Evolutionary conservation across 768 basidiomycete species (phyloP), one percentile per base, ranked within the genome.

Genomic region (Suillus brevipes): DNA sequence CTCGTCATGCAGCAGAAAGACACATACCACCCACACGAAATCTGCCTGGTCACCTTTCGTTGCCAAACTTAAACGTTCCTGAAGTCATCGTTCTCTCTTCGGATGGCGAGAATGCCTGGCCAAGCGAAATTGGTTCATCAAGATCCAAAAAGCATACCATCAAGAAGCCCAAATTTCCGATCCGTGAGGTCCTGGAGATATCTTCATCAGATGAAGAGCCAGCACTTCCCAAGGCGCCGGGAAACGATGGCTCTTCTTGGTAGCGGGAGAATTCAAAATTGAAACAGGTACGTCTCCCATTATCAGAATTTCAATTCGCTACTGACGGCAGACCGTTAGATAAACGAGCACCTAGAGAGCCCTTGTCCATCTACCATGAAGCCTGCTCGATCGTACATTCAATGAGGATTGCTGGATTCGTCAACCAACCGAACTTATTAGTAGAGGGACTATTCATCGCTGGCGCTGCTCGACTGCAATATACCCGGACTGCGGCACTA

Each of bases 151-250:
- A 1, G 1, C 67, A 67, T 18, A 16, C 43, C 1, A 16, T 23
- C 9, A 77, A 37, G 43, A 73, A 62, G 50, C 63, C 56, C 31
- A 31, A 31, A 23, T 63, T 52, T 66, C 68, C 60, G 64, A 65
- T 65, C 38, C 68, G 66, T 6, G 84, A 86, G 23, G 74, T 86
- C 23, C 82, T 87, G 59, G 86, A 87, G 70, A 83, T 87, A 63
- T 84, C 83, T 1, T 85, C 85, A n/a, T 85, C 85, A 34, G 86
- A 87, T 18, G 86, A 85, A 5, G 55, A 18, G 14, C 56, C 49
- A 31, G 28, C 65, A 25, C 40, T n/a, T 65, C 60, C 57, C 65
- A 67, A 49, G 0, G 49, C 50, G n/a, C 49, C 58, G 42, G 49
- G 52, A 66, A 72, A 72, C 36, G 69, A 64, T 20, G 28, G 20